phyloP scores from a whole-genome alignment of 306 rosid genomes.

The Castanopsis chinensis region DNA sequence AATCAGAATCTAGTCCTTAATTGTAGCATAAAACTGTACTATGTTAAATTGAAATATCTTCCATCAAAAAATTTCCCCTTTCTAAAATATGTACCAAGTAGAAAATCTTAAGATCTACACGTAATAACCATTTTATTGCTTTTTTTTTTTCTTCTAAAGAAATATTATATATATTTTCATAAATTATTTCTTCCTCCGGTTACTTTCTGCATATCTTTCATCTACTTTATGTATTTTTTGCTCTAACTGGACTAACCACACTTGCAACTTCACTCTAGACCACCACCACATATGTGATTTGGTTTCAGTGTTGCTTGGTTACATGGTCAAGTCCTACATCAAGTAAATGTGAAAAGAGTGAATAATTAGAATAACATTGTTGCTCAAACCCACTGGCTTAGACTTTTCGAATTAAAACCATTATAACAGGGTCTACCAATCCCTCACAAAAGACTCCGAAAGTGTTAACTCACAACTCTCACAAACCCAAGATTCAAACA shows the following conservation, averaged over 20 bases:
- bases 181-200: background rate
- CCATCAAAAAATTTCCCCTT: slow-evolving; percentile 5
- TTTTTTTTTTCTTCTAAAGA: background rate
- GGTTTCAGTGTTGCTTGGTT: too few relatives aligned
- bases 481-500: too few relatives aligned
- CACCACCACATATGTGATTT: too few relatives aligned
- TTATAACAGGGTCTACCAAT: too few relatives aligned
- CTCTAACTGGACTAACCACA: background rate
- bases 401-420: too few relatives aligned
- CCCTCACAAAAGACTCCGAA: too few relatives aligned
- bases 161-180: background rate
- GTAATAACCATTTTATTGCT: background rate
- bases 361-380: too few relatives aligned
- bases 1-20: background rate
- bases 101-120: background rate
- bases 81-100: background rate
- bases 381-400: too few relatives aligned
- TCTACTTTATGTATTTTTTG: background rate
- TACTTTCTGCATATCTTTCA: background rate
- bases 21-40: background rate
- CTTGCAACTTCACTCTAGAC: too few relatives aligned
- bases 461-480: too few relatives aligned
- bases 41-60: slow-evolving; percentile 2
- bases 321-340: too few relatives aligned
- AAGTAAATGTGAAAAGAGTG: too few relatives aligned